These are phyloP conservation scores for Calocybe gambosa DNA, from an alignment of 1,284 basidiomycete genomes.

Conservation along the genomic window DNA sequence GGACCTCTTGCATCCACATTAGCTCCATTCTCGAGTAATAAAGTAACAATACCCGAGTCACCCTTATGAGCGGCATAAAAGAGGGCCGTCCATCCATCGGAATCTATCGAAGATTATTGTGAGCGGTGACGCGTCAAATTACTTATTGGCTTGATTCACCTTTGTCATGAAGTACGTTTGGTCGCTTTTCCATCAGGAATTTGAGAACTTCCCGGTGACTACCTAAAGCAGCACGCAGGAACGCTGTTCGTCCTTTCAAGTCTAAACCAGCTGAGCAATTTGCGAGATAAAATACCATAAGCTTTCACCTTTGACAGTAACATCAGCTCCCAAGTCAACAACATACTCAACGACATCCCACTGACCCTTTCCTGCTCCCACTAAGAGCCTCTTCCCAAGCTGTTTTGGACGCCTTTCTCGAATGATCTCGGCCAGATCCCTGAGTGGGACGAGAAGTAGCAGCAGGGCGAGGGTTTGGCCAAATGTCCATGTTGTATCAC, in stretches of 20 bases:
- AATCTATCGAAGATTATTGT: too few species aligned
- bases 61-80: background rate
- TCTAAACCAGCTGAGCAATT: background rate
- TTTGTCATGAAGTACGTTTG: too few species aligned
- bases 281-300: background rate
- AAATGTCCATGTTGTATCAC: constrained; percentile 19
- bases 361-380: background rate
- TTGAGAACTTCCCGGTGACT: background rate
- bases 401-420: constrained; percentile 1
- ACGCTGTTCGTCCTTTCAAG: background rate
- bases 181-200: background rate
- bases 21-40: background rate
- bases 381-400: background rate
- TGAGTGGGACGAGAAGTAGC: constrained; percentile 18
- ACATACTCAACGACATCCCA: constrained; percentile 1
- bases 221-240: background rate
- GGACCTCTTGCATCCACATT: background rate
- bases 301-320: background rate
- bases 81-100: background rate
- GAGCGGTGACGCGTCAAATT: too few species aligned
- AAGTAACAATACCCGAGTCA: background rate
- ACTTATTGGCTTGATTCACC: too few species aligned
- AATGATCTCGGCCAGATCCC: constrained; percentile 7
- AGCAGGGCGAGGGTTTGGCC: constrained; percentile 22
- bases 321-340: background rate